phyloP scores from a whole-genome alignment of 164 flowering plant genomes.

The Magnolia changhungtana region DNA sequence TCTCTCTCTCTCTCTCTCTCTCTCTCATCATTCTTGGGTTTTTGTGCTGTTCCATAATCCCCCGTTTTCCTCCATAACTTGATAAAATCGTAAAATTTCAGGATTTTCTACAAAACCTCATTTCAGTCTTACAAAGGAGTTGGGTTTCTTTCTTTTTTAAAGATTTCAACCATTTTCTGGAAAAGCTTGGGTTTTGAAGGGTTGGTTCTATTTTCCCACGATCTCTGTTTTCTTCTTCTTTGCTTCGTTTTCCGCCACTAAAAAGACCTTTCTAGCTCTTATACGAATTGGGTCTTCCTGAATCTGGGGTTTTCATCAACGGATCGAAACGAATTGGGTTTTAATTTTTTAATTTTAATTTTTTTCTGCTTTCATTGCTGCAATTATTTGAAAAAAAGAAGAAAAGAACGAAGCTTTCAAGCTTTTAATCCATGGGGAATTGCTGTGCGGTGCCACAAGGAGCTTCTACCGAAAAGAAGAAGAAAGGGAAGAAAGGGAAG shows the following conservation, averaged over 20 bases:
- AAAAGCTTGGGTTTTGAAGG: not conserved
- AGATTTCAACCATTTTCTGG: not conserved
- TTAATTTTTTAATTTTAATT: too few relatives aligned
- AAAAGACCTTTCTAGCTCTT: not conserved
- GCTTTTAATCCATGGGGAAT: slow-evolving; percentile 64
- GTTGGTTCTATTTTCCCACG: not conserved
- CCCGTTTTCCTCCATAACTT: not conserved
- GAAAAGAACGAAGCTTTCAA: not conserved
- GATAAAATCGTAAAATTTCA: not conserved
- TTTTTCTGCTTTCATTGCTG: not conserved
- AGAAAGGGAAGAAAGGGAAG: slow-evolving; percentile 45
- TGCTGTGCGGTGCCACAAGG: slow-evolving; percentile 53
- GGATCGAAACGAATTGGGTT: not conserved
- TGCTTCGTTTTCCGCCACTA: not conserved
- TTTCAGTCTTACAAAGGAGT: not conserved
- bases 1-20: not conserved
- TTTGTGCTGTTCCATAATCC: too few relatives aligned
- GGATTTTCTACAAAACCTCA: not conserved
- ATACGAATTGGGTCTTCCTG: not conserved
- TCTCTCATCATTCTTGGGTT: not conserved
- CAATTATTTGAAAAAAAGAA: not conserved
- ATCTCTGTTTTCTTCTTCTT: not conserved
- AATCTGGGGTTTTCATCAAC: not conserved
- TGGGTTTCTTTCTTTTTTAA: not conserved
- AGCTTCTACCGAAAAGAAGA: slow-evolving; percentile 22